phyloP scores from a whole-genome alignment of 306 rosid species.

The Comarum palustre region DNA sequence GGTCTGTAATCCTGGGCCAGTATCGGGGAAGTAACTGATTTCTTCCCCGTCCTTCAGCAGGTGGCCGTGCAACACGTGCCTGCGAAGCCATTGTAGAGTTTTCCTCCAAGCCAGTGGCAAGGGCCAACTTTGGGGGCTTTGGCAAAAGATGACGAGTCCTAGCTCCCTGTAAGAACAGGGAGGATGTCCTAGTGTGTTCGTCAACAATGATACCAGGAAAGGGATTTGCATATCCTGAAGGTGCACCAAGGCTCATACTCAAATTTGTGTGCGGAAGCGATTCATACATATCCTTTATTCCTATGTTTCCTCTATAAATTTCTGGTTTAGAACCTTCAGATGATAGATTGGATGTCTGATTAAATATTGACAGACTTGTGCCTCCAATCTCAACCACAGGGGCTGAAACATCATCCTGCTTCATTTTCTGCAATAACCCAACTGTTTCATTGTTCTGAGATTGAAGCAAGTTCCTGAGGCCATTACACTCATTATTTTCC shows the following conservation, averaged over 20 bases:
- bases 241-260: slow-evolving; percentile 65
- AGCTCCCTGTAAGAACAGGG: slow-evolving; percentile 53
- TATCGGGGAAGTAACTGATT: slow-evolving; percentile 98
- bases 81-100: slow-evolving; percentile 64
- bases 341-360: slow-evolving; percentile 51
- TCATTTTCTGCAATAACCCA: slow-evolving; percentile 49
- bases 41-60: slow-evolving; percentile 96
- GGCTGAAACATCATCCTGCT: slow-evolving; percentile 57
- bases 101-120: slow-evolving; percentile 56
- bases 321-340: slow-evolving; percentile 58
- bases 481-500: slow-evolving; percentile 51
- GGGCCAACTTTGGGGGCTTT: slow-evolving; percentile 73
- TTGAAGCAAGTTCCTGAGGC: slow-evolving; percentile 61
- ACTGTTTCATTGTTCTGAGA: slow-evolving; percentile 47
- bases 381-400: slow-evolving; percentile 49
- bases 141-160: slow-evolving; percentile 84
- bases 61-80: slow-evolving; percentile 96
- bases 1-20: slow-evolving; percentile 99
- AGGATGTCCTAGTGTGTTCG: slow-evolving; percentile 55
- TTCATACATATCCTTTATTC: slow-evolving; percentile 59
- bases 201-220: slow-evolving; percentile 42
- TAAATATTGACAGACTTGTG: slow-evolving; percentile 43
- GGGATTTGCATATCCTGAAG: slow-evolving; percentile 53
- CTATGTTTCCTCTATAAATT: slow-evolving; percentile 43
- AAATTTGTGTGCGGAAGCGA: slow-evolving; percentile 66